Conservation (phyloP, 2,329 filamentous ascomycete species). For the Botryotinia globosa region DNA sequence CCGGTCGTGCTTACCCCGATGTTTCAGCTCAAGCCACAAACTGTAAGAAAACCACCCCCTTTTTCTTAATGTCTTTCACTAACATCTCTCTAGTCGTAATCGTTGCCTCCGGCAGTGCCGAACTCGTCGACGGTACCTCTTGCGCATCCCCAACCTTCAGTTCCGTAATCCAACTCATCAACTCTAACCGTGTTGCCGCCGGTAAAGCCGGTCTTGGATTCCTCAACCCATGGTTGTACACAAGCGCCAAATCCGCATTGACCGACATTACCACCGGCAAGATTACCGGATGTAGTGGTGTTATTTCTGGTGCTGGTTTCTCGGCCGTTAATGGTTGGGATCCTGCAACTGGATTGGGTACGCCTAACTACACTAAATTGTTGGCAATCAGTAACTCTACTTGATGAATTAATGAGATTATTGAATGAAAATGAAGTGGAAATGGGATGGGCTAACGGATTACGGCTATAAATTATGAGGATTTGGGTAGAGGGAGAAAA, state of each 20-base stretch:
- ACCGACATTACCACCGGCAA: slow-evolving; percentile 44
- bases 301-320: slow-evolving; percentile 23
- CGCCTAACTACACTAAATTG: slow-evolving; percentile 38
- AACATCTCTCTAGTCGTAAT: slow-evolving; percentile 37
- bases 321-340: slow-evolving; percentile 42
- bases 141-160: slow-evolving; percentile 57
- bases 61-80: not conserved
- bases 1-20: slow-evolving; percentile 51
- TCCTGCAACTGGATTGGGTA: slow-evolving; percentile 48
- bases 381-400: slow-evolving; percentile 25
- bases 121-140: slow-evolving; percentile 49
- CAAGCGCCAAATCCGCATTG: slow-evolving; percentile 40
- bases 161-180: slow-evolving; percentile 59
- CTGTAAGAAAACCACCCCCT: slow-evolving; percentile 33
- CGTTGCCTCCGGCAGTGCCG: slow-evolving; percentile 39
- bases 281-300: slow-evolving; percentile 40
- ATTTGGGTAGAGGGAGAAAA: not conserved
- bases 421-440: not conserved
- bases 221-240: slow-evolving; percentile 47
- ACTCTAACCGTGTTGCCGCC: slow-evolving; percentile 55
- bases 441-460: not conserved
- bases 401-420: not conserved
- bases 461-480: slow-evolving; percentile 1
- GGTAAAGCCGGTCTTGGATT: slow-evolving; percentile 47
- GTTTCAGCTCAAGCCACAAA: slow-evolving; percentile 56